phyloP scores from a whole-genome alignment of 768 basidiomycete species.

The Steccherinum ochraceum region DNA sequence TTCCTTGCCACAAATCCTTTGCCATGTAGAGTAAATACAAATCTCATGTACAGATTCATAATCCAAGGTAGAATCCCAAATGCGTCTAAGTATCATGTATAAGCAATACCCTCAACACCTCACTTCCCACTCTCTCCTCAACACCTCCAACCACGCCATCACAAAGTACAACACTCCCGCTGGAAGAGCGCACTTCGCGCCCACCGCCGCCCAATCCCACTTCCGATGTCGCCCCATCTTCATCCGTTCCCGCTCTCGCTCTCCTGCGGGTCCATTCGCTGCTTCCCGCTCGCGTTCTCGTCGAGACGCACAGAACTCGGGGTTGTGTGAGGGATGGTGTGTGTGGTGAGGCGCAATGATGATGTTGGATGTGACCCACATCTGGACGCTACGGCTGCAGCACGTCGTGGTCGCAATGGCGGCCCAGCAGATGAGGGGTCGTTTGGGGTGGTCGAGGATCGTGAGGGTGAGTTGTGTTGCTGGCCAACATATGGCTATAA shows the following conservation, averaged over 20 bases:
- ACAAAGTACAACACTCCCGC: constrained; percentile 69
- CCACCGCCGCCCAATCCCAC: constrained; percentile 80
- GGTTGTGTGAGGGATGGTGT: neutral
- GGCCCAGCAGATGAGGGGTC: constrained; percentile 87
- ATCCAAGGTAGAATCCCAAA: too few species aligned
- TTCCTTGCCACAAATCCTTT: too few species aligned
- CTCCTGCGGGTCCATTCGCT: neutral
- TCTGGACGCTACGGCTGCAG: constrained; percentile 75
- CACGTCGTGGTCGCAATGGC: constrained; percentile 87
- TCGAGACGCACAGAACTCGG: constrained; percentile 2
- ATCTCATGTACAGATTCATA: too few species aligned
- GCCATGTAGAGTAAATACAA: too few species aligned
- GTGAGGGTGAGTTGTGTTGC: constrained; percentile 81
- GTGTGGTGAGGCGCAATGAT: constrained; percentile 15
- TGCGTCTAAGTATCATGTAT: too few species aligned
- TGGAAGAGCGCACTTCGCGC: constrained; percentile 63
- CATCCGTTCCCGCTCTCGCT: constrained; percentile 6
- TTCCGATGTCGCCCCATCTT: constrained; percentile 40
- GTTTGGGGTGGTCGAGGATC: constrained; percentile 57
- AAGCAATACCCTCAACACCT: neutral
- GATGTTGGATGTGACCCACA: constrained; percentile 95
- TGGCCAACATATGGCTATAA: constrained; percentile 85
- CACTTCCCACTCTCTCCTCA: constrained; percentile 31
- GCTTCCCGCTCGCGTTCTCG: neutral
- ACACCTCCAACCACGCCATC: constrained; percentile 64